phyloP scores from a whole-genome alignment of 768 basidiomycete genomes.

The Tricholoma hemisulphureum region DNA sequence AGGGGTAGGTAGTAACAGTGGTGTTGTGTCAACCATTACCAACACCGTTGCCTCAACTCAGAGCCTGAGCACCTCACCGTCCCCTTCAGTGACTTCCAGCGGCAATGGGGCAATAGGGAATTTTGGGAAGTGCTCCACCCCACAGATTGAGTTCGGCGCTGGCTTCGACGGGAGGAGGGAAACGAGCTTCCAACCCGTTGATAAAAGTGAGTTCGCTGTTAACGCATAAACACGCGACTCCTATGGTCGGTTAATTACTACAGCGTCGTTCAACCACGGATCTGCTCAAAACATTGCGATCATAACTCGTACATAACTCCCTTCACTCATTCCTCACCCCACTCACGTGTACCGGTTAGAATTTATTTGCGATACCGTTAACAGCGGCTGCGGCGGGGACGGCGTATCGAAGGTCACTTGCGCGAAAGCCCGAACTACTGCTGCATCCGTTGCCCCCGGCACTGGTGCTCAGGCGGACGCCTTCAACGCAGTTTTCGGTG shows the following conservation, averaged over 20 bases:
- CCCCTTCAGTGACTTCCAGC: slow-evolving; percentile 16
- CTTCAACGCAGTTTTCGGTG: slow-evolving; percentile 60
- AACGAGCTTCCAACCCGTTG: slow-evolving; percentile 52
- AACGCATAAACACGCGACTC: not conserved
- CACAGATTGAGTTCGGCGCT: slow-evolving; percentile 53
- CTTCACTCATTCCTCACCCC: not conserved
- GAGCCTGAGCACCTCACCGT: slow-evolving; percentile 17
- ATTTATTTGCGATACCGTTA: slow-evolving; percentile 55
- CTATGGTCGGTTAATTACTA: not conserved
- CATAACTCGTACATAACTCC: slow-evolving; percentile 43
- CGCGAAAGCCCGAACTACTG: slow-evolving; percentile 38
- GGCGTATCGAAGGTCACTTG: slow-evolving; percentile 52
- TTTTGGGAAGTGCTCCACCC: slow-evolving; percentile 53
- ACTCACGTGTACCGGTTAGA: slow-evolving; percentile 17
- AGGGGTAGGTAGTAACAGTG: slow-evolving; percentile 23
- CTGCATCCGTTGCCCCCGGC: slow-evolving; percentile 37
- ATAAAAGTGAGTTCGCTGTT: slow-evolving; percentile 35
- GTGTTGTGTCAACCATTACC: slow-evolving; percentile 13
- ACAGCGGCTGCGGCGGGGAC: slow-evolving; percentile 54
- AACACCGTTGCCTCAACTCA: slow-evolving; percentile 11
- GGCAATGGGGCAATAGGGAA: slow-evolving; percentile 32
- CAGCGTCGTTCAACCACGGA: slow-evolving; percentile 52
- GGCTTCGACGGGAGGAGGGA: slow-evolving; percentile 55
- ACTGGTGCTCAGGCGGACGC: slow-evolving; percentile 59
- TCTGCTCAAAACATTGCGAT: slow-evolving; percentile 61